Conservation (phyloP, 2,329 filamentous ascomycete species). For the Moelleriella libera region DNA sequence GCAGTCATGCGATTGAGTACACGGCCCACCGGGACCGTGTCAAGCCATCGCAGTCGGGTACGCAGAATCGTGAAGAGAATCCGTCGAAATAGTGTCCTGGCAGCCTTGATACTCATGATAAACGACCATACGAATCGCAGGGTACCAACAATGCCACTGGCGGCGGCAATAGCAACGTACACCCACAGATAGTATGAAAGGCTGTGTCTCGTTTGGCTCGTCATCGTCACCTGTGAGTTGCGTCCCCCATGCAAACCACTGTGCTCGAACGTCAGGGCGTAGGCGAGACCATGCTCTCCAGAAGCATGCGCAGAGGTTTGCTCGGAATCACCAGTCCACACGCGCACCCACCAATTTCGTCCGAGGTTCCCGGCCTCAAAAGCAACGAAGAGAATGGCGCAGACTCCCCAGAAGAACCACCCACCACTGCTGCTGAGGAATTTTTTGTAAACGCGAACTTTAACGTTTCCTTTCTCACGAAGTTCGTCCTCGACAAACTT, state of each 20-base stretch:
- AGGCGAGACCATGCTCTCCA: constrained; percentile 22
- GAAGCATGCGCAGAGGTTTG: constrained; percentile 2
- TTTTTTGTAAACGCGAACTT: constrained; percentile 47
- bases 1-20: constrained; percentile 67
- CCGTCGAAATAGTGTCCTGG: constrained; percentile 51
- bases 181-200: constrained; percentile 52
- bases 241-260: constrained; percentile 25
- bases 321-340: constrained; percentile 37
- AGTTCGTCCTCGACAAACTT: constrained; percentile 67
- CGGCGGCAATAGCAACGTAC: constrained; percentile 47
- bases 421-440: constrained; percentile 58
- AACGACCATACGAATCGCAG: constrained; percentile 50
- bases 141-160: constrained; percentile 44
- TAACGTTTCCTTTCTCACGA: constrained; percentile 57
- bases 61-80: constrained; percentile 55
- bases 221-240: constrained; percentile 10
- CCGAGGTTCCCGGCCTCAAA: constrained; percentile 41
- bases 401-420: constrained; percentile 41
- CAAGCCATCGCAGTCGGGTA: constrained; percentile 65
- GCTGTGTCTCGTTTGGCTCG: constrained; percentile 16
- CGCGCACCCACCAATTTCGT: constrained; percentile 48
- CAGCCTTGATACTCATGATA: constrained; percentile 51
- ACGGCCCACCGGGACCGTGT: constrained; percentile 64
- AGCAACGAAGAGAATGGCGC: constrained; percentile 36
- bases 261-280: constrained; percentile 32